Evolutionary conservation across 2,329 filamentous ascomycete genomes (phyloP).

Genomic region (Claviceps pazoutovae): DNA sequence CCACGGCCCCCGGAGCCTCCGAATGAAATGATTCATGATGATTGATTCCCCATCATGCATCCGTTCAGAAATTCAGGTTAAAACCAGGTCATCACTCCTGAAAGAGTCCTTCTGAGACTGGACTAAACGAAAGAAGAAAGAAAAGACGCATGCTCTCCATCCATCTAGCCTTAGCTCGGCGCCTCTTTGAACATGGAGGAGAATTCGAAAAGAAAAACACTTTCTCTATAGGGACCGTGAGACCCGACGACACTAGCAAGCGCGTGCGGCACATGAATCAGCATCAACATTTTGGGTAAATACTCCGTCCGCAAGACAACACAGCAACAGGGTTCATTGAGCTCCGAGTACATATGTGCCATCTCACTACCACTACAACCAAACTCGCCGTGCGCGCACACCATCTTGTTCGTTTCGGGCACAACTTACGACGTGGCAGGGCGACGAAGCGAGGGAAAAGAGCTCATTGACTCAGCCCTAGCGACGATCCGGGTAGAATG

Average conservation of each 20-base stretch:
- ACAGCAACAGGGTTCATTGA: neutral
- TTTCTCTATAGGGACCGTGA: neutral
- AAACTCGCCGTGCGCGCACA: neutral
- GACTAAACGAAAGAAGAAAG: too few species aligned
- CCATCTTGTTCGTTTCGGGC: neutral
- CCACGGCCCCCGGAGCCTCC: too few species aligned
- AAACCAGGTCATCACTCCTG: too few species aligned
- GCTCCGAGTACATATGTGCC: neutral
- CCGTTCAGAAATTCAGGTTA: too few species aligned
- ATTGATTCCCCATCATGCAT: too few species aligned
- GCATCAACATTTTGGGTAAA: neutral
- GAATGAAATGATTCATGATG: too few species aligned
- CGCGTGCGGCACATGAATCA: neutral
- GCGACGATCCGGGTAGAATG: neutral
- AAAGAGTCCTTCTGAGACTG: too few species aligned
- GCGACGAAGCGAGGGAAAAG: neutral
- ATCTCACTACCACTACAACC: neutral
- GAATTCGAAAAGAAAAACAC: too few species aligned
- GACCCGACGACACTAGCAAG: neutral
- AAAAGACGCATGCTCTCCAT: too few species aligned
- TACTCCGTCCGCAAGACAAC: neutral
- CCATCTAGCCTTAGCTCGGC: too few species aligned
- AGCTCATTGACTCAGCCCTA: neutral
- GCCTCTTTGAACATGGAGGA: too few species aligned
- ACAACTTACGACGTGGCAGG: constrained; percentile 1